Percentiles rank a stretch among this genome's conserved stretches.
phyloP scores from a whole-genome alignment of 345 rosid species.

The Psidium friedrichsthalianum region DNA sequence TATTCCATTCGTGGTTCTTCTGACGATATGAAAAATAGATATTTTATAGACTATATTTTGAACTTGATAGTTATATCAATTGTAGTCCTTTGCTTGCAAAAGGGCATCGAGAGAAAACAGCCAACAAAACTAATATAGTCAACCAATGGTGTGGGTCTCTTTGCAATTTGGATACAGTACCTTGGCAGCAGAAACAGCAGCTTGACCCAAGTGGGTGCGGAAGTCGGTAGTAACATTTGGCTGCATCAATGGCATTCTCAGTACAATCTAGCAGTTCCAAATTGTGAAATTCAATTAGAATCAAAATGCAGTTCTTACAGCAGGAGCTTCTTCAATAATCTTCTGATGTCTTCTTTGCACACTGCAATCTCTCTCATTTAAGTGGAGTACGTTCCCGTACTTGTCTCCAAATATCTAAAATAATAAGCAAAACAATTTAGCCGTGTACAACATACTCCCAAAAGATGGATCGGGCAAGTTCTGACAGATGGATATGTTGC shows the following conservation, averaged over 20 bases:
- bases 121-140: background rate
- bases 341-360: constrained; percentile 96
- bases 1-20: background rate
- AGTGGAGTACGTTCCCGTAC: constrained; percentile 62
- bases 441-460: background rate
- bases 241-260: constrained; percentile 37
- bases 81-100: background rate
- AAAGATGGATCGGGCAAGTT: background rate
- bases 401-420: constrained; percentile 81
- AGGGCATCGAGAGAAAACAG: background rate
- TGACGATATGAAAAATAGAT: background rate
- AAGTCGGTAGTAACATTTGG: constrained; percentile 66
- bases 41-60: background rate
- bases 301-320: constrained; percentile 44
- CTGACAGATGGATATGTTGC: background rate
- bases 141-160: background rate
- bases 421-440: constrained; percentile 1
- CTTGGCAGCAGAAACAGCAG: constrained; percentile 92
- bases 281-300: constrained; percentile 5
- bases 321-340: constrained; percentile 99
- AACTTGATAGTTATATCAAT: background rate
- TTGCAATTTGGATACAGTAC: constrained; percentile 18
- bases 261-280: constrained; percentile 11
- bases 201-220: constrained; percentile 63
- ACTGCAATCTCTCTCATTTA: constrained; percentile 93